These are phyloP conservation scores for Stellera chamaejasme DNA, from an alignment of 345 rosid genomes.

Conservation along the genomic window DNA sequence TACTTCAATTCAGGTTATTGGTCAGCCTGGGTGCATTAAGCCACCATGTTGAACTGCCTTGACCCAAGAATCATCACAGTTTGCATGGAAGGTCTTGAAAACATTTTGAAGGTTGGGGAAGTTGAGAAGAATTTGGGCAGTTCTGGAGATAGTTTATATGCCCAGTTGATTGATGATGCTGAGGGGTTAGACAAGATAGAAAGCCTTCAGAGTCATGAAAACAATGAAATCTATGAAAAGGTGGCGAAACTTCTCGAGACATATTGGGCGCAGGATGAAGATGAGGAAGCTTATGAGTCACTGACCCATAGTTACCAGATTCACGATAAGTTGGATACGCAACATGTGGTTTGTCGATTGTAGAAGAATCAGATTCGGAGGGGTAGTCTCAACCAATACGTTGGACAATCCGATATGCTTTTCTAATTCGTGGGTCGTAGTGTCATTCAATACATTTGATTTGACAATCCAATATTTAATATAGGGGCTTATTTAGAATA, in stretches of 20 bases:
- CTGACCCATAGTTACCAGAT: slow-evolving; percentile 18
- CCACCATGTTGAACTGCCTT: slow-evolving; percentile 63
- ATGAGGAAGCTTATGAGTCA: slow-evolving; percentile 44
- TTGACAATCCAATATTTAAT: no score
- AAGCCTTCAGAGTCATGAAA: slow-evolving; percentile 71
- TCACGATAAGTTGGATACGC: no score
- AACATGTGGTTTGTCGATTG: no score
- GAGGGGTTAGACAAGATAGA: slow-evolving; percentile 76
- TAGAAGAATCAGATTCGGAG: no score
- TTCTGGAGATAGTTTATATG: slow-evolving; percentile 43
- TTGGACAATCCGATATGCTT: no score
- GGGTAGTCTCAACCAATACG: no score
- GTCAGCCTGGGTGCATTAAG: slow-evolving; percentile 62
- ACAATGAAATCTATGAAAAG: slow-evolving; percentile 61
- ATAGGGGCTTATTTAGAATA: no score
- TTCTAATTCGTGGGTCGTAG: no score
- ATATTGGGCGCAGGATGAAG: slow-evolving; percentile 66
- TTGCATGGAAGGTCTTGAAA: slow-evolving; percentile 73
- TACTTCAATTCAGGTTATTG: slow-evolving; percentile 29
- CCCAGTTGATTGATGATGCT: slow-evolving; percentile 64
- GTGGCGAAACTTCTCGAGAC: slow-evolving; percentile 66
- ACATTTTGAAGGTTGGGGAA: slow-evolving; percentile 67
- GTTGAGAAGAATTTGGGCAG: slow-evolving; percentile 51
- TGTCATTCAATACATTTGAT: no score
- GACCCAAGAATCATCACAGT: slow-evolving; percentile 67